Conservation (phyloP, 768 basidiomycete genomes). For the Agrocybe chaxingu region DNA sequence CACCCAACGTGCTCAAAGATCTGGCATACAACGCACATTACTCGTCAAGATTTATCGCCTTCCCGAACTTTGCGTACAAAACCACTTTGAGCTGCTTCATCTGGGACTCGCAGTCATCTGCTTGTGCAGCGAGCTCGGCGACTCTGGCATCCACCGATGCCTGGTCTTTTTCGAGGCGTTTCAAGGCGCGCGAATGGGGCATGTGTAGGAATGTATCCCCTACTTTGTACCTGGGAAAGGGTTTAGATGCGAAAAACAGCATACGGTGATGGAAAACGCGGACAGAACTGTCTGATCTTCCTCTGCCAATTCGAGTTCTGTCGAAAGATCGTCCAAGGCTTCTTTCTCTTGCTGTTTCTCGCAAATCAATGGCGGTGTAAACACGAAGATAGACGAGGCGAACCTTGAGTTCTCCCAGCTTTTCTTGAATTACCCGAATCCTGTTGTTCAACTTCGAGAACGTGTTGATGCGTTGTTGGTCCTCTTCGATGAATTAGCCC, state of each 20-base stretch:
- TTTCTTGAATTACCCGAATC: constrained; percentile 66
- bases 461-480: constrained; percentile 86
- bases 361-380: constrained; percentile 5
- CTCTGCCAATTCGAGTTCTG: constrained; percentile 86
- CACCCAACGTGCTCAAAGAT: neutral
- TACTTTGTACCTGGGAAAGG: constrained; percentile 70
- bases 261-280: constrained; percentile 17
- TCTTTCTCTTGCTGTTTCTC: constrained; percentile 84
- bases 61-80: constrained; percentile 90
- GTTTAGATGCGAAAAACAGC: neutral
- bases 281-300: constrained; percentile 80
- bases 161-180: constrained; percentile 71
- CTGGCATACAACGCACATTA: constrained; percentile 21
- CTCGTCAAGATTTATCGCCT: constrained; percentile 90
- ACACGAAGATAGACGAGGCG: constrained; percentile 6
- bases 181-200: constrained; percentile 61
- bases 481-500: constrained; percentile 41
- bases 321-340: constrained; percentile 83
- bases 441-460: constrained; percentile 92
- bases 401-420: constrained; percentile 73
- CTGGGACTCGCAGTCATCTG: constrained; percentile 63
- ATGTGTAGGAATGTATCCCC: constrained; percentile 90
- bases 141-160: constrained; percentile 55
- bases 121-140: constrained; percentile 41
- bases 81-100: constrained; percentile 81